Percentiles rank a stretch among this genome's conserved stretches.
These are phyloP conservation scores for Usnea hakonensis DNA, from an alignment of 495 filamentous ascomycete species.

Conservation along the genomic window DNA sequence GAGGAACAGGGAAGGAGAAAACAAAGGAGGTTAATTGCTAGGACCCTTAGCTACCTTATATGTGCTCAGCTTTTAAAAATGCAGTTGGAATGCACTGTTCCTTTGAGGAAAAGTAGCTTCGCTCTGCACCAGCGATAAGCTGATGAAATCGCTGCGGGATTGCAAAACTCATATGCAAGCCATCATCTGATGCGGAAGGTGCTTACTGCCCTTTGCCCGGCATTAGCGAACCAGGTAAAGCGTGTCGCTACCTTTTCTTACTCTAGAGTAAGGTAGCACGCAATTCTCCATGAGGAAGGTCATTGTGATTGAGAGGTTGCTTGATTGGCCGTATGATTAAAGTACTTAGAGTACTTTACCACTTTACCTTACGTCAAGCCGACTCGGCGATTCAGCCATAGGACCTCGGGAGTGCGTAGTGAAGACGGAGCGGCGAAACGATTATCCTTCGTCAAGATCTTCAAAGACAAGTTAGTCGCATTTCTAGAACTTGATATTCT, in stretches of 20 bases:
- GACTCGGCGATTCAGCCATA: no score
- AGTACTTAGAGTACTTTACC: no score
- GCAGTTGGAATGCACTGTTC: not conserved
- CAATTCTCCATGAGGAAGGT: not conserved
- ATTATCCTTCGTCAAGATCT: no score
- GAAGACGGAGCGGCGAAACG: not conserved
- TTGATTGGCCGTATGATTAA: no score
- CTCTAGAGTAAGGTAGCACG: no score
- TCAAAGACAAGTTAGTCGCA: no score
- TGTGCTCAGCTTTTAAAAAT: not conserved
- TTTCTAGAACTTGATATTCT: no score
- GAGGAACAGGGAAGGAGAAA: not conserved
- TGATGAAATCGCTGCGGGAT: not conserved
- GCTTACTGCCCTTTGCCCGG: not conserved
- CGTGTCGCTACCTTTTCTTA: not conserved
- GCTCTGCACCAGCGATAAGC: not conserved
- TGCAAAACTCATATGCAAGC: not conserved
- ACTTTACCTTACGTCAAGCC: no score
- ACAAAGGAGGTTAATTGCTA: not conserved
- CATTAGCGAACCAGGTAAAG: not conserved
- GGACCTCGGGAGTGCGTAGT: no score
- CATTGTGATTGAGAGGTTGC: not conserved
- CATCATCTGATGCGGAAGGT: not conserved
- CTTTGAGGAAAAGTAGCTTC: not conserved
- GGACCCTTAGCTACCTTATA: not conserved